Base-by-base conservation (phyloP, 1,139 yeast species). In the Zygoascus meyerae region DNA sequence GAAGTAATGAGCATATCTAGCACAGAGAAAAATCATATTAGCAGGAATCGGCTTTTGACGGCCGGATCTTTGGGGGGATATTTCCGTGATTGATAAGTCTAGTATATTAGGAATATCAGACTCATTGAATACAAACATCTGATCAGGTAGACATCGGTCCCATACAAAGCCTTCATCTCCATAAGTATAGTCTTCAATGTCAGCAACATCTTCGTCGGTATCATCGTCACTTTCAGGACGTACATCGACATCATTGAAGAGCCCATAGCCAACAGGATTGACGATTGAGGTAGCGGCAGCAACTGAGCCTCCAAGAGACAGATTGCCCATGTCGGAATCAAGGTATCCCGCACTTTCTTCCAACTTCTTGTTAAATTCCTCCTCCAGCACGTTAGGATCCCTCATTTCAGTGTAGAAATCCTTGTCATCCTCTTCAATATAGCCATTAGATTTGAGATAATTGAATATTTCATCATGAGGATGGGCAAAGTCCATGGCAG, bases 21-120 rank as follows among this genome's bases (percentile, higher is more conserved):
- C 63, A 17, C 69, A 63, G 39, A 71, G 55, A 48, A 70, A 71
- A 3, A 71, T 48, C 44, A 70, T 61, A 51, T 71, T 70, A 2
- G 75, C 75, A 1, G 75, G 71, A 14, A 66, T 60, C 0, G 74
- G 73, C 48, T 63, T 62, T 52, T 69, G 72, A 8, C 59, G 51
- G 21, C 59, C 59, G 16, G 67, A 59, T 33, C 74, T 55, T 42
- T 64, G 65, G 1, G 75, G 74, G 41, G 55, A 59, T 55, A 67
- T 59, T 12, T 66, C 58, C 7, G 68, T 55, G 34, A 71, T 63
- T 3, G 68, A 67, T 28, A 64, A 49, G 44, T 69, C 70, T 29
- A 71, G 56, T 36, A 71, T 63, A 41, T 54, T 56, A 4, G 73
- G 69, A 14, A 68, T 62, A 35, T 68, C 70, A 8, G 55, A 53